These are phyloP conservation scores for Pichia deserticola DNA, from an alignment of 805 yeast species.

Conservation along the genomic window DNA sequence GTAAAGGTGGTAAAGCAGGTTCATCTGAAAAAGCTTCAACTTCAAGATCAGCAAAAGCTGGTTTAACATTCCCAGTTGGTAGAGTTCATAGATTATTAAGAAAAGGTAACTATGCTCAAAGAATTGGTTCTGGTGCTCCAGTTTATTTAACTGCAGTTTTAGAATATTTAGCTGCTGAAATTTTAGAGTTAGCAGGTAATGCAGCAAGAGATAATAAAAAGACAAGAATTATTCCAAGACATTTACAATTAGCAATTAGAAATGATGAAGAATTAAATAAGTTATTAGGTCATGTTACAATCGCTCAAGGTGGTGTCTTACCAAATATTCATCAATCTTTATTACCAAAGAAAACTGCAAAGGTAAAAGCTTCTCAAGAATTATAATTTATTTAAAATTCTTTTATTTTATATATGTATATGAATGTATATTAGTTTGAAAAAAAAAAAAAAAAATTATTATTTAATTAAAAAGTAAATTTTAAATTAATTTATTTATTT, in stretches of 20 bases:
- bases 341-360: conserved; percentile 55
- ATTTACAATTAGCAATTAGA: conserved; percentile 96
- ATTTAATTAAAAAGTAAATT: background rate
- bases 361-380: conserved; percentile 52
- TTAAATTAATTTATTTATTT: background rate
- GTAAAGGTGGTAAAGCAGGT: conserved; percentile 92
- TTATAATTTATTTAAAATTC: conserved; percentile 28
- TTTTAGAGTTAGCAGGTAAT: conserved; percentile 96
- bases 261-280: conserved; percentile 98
- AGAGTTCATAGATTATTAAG: conserved; percentile 95
- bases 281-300: conserved; percentile 85
- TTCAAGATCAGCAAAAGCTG: conserved; percentile 98
- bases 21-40: conserved; percentile 91
- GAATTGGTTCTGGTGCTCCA: conserved; percentile 99
- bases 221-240: conserved; percentile 98
- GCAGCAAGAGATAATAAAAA: conserved; percentile 99
- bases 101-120: conserved; percentile 96
- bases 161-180: conserved; percentile 97
- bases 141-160: conserved; percentile 94
- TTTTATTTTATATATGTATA: background rate
- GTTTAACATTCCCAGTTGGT: conserved; percentile 98
- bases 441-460: background rate
- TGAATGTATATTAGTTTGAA: conserved; percentile 4
- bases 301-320: conserved; percentile 98
- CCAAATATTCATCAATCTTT: conserved; percentile 94